Evolutionary conservation across 2,329 filamentous ascomycete genomes (phyloP), one percentile per base, ranked within the genome.

Genomic region (Botrytis byssoidea): DNA sequence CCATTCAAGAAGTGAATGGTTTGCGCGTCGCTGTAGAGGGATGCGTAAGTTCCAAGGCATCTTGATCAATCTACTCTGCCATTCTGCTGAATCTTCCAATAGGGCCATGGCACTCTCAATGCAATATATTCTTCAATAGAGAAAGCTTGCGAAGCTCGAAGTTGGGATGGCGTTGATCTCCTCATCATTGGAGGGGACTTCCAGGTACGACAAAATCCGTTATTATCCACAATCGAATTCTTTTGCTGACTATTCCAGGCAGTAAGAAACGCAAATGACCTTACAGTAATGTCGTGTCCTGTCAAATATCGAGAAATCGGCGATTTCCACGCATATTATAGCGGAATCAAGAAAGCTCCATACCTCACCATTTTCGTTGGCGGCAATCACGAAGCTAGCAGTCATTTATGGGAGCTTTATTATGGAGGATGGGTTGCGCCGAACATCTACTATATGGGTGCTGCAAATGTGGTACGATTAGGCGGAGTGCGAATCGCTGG

Each of bases 141-240:
- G 59, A 86, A 88, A 76, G 87, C 93, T 16, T 93, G 91, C 82
- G 85, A 89, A 76, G 85, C 87, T 64, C 92, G 92, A 78, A 88
- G 88, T 37, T 98, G 95, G 95, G 86, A 92, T 77, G 89, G 88
- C 48, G 90, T 98, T 44, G 96, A 99, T 82, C 84, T 98, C 18
- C 84, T 99, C 77, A 97, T 99, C 79, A 97, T 99, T 79, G 94
- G 95, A 73, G 96, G 96, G 42, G 96, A 99, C 81, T 99, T 99
- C 77, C 94, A 98, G 85, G 92, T 92, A 83, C 48, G 81, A 76
- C 59, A 59, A 4, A 70, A 35, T 25, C 42, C 18, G 73, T 32
- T 25, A 18, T 22, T 55, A n/a, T 32, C 14, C 35, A 18, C 14
- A 25, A 22, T 32, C 6, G 22, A 55, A 42, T 18, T 46, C 25